Percentiles rank a stretch among this genome's conserved stretches.
Conservation (phyloP, 371 early-diverging fungal species). For the Apophysomyces ossiformis region DNA sequence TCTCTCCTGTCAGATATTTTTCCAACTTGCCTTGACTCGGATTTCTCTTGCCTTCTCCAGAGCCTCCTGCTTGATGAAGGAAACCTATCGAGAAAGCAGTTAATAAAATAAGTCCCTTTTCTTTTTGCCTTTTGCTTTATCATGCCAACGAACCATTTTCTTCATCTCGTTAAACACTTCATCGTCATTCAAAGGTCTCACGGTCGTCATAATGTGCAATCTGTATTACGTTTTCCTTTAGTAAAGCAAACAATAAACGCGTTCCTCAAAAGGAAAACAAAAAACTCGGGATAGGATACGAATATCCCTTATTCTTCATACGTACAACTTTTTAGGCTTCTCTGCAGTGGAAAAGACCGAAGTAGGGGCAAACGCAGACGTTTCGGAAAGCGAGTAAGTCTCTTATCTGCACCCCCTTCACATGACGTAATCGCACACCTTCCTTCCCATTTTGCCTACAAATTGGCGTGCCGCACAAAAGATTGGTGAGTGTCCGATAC, state of each 20-base stretch:
- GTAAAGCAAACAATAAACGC: neutral
- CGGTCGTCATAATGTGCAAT: slow-evolving; percentile 41
- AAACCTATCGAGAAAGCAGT: slow-evolving; percentile 73
- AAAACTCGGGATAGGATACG: neutral
- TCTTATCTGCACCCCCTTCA: neutral
- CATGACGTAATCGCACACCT: neutral
- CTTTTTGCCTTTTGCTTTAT: neutral
- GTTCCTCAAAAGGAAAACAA: neutral
- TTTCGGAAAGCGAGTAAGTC: too few species aligned
- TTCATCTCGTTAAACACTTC: slow-evolving; percentile 90
- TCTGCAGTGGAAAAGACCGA: too few species aligned
- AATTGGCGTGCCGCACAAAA: too few species aligned
- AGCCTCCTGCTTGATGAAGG: slow-evolving; percentile 98
- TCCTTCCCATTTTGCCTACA: too few species aligned
- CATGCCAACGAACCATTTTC: slow-evolving; percentile 70
- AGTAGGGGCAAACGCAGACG: too few species aligned
- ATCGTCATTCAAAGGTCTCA: slow-evolving; percentile 85
- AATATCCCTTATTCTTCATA: too few species aligned
- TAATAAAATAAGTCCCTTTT: too few species aligned
- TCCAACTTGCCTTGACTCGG: slow-evolving; percentile 84
- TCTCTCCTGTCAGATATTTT: neutral
- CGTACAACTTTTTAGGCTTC: neutral
- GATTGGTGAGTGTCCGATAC: too few species aligned
- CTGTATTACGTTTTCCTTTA: neutral
- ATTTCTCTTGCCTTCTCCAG: slow-evolving; percentile 97